Percentiles rank a stretch among this genome's conserved stretches.
Conservation (phyloP, 768 basidiomycete genomes). For the Pisolithus sp. region DNA sequence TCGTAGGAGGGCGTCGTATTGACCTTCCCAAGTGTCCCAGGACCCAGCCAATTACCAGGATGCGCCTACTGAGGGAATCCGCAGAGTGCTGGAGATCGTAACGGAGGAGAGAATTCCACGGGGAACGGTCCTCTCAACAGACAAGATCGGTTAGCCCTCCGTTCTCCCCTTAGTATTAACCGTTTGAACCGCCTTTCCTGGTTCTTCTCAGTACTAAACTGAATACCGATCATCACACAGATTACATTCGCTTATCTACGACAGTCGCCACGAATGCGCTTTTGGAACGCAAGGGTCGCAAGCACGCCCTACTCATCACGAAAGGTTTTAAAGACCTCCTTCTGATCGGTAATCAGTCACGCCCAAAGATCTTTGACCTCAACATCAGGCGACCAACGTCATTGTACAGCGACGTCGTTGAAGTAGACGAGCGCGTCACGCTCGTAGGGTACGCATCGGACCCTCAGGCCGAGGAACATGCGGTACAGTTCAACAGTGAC, state of each 20-base stretch:
- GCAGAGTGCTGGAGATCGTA: conserved; percentile 75
- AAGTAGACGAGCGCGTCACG: conserved; percentile 88
- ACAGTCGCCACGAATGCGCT: conserved; percentile 96
- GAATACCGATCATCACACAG: conserved; percentile 31
- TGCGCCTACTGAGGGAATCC: conserved; percentile 91
- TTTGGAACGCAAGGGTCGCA: conserved; percentile 89
- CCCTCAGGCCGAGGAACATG: conserved; percentile 70
- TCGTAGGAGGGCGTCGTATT: neutral
- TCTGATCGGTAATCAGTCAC: conserved; percentile 89
- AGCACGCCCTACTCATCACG: conserved; percentile 87
- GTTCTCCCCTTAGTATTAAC: neutral
- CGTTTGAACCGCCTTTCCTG: neutral
- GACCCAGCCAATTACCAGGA: conserved; percentile 85
- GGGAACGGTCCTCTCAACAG: conserved; percentile 59
- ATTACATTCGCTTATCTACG: conserved; percentile 87
- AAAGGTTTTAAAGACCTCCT: conserved; percentile 88
- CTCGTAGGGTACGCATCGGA: conserved; percentile 91
- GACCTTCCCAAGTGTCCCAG: conserved; percentile 62
- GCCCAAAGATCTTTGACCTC: conserved; percentile 92
- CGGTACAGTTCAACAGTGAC: conserved; percentile 66
- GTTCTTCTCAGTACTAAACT: neutral
- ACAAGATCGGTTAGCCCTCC: conserved; percentile 63
- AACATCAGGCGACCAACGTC: conserved; percentile 76
- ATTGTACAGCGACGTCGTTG: conserved; percentile 61
- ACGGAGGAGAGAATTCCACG: conserved; percentile 65